Base-by-base conservation (phyloP, 2,329 filamentous ascomycete genomes). In the Amylocarpus encephaloides region DNA sequence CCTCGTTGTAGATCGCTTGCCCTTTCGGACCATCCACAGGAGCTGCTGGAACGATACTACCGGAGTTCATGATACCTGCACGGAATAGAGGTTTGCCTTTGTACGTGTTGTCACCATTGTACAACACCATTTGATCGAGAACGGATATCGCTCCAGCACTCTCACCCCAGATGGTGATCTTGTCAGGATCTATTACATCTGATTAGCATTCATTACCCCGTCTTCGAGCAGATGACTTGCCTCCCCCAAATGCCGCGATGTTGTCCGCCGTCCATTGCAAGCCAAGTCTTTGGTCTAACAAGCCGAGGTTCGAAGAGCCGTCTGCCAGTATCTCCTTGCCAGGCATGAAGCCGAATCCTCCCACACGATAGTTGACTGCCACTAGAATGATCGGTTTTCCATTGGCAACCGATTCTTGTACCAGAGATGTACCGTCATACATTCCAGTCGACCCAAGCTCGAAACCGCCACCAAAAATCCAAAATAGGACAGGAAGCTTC, bases 231-330 rank as follows among this genome's bases (percentile, higher is more conserved):
- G 11, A 12, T 39, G 13, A 19, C 42, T 49, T 43, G 49, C 63
- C 86, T 12, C 88, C 88, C 9, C 88, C 88, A 62, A 93, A 94
- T 0, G 79, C 74, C 1, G 71, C 80, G 50, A 92, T 88, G 57
- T 91, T 88, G 59, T 88, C 85, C 6, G 84, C 80, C 1, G 88
- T 78, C 87, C 87, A 92, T 63, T 90, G 70, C 6, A 92, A 71
- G 0, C 78, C 86, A 56, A 86, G 73, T 32, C 85, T 75, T 60
- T 91, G 86, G 61, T 92, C 87, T 0, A 86, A 72, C 2, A 88
- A 73, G 2, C 87, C 87, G 3, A 88, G 66, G 62, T 91, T 92
- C 2, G 82, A 68, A 2, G 82, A 76, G 1, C 85, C 84, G 53
- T 88, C 84, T 4, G 73, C 72, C 3, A 83, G 70, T 39, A 89